Evolutionary conservation across 371 early-diverging fungal genomes (phyloP), one percentile per base, ranked within the genome.

Genomic region (Mycotypha africana): DNA sequence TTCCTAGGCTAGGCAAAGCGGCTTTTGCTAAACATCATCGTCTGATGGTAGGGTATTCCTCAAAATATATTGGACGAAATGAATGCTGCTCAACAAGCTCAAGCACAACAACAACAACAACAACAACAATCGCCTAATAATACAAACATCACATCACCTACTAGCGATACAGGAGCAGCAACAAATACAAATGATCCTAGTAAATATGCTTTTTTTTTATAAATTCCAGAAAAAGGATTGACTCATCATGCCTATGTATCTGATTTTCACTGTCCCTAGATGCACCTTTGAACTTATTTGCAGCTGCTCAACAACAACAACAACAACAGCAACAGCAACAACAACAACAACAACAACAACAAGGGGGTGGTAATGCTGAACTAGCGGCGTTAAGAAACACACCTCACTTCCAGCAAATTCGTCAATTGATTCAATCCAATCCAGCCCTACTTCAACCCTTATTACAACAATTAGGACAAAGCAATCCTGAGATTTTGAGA

Each of bases 361-460:
- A 51, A 21, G 42, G 42, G 21, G 48, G 39, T 21, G 61, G 52
- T 21, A 56, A 45, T 24, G 45, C 51, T 47, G 78, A 68, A 38
- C 66, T 93, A 51, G 67, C 70, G 11, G 66, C 74, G 38, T 67
- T 96, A 49, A 69, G 86, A 50, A 76, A 81, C 46, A 79, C 84
- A 28, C 91, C 93, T 24, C 93, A 96, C 56, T 95, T 97, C 58
- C 88, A 90, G 59, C 88, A 93, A 63, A 70, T 97, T 23, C 84
- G 95, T 42, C 84, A 88, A 52, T 64, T 94, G 47, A 82, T 96
- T 15, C 92, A 85, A 51, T 65, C 76, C 23, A 89, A 97, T 65
- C 97, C 98, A 25, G 78, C 81, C 12, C 66, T 95, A 55, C 74
- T 97, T 47, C 87, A 88, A 60, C 92, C 92, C 32, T 65, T 97